Conservation (phyloP, 805 yeast species). For the Ogataea saltuana region DNA sequence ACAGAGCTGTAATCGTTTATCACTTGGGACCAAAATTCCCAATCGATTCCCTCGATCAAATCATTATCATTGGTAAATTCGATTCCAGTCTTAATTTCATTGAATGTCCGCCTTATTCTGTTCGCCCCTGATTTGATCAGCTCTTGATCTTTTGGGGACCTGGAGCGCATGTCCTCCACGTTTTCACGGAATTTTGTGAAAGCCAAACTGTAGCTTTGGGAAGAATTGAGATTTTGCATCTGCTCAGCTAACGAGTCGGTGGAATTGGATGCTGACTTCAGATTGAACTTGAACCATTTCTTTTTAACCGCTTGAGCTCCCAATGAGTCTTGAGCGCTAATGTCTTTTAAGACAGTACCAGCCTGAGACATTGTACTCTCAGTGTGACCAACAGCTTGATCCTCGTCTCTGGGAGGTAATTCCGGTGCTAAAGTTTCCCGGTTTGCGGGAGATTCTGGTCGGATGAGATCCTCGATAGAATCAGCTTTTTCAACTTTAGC, state of each 20-base stretch:
- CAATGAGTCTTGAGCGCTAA: too few relatives aligned
- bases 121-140: constrained; percentile 49
- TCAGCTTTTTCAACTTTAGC: background rate
- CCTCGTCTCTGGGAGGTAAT: constrained; percentile 38
- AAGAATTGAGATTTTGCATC: constrained; percentile 26
- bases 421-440: constrained; percentile 28
- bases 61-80: constrained; percentile 36
- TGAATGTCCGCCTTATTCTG: constrained; percentile 43
- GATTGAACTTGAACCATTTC: constrained; percentile 36
- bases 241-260: constrained; percentile 20
- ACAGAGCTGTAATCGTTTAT: constrained; percentile 74
- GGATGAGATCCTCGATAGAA: too few relatives aligned
- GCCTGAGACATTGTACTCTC: too few relatives aligned
- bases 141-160: constrained; percentile 53
- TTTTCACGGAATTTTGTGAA: constrained; percentile 60
- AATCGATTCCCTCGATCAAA: constrained; percentile 50
- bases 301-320: constrained; percentile 17
- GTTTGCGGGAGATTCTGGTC: constrained; percentile 4
- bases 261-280: constrained; percentile 29
- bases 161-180: constrained; percentile 48
- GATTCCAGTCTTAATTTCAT: constrained; percentile 52
- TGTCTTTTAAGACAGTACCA: too few relatives aligned
- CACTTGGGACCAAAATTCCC: constrained; percentile 87
- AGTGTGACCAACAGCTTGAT: constrained; percentile 15
- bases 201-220: constrained; percentile 57